Percentiles rank a stretch among this genome's conserved stretches.
phyloP scores from a whole-genome alignment of 2,329 filamentous ascomycete species.

The Samsoniella hepiali region DNA sequence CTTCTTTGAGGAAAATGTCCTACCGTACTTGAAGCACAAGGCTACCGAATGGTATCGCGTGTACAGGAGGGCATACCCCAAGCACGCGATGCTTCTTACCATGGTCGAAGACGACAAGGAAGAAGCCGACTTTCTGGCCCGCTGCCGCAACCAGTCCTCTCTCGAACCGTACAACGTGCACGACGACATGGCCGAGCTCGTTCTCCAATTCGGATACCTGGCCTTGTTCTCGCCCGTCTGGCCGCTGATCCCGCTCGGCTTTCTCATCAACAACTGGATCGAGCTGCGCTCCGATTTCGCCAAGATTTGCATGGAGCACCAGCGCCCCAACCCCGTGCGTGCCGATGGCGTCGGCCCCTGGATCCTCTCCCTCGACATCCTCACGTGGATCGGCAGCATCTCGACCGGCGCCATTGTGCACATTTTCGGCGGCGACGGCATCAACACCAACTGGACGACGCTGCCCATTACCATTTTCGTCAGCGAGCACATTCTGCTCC shows the following conservation, averaged over 20 bases:
- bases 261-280: constrained; percentile 74
- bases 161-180: constrained; percentile 70
- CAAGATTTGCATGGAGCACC: constrained; percentile 72
- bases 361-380: constrained; percentile 63
- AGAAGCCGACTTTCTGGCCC: constrained; percentile 61
- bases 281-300: constrained; percentile 74
- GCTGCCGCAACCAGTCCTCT: constrained; percentile 64
- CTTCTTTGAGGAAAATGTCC: constrained; percentile 67
- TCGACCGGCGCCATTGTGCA: constrained; percentile 71
- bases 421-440: constrained; percentile 61
- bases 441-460: constrained; percentile 56
- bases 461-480: constrained; percentile 69
- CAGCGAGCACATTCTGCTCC: constrained; percentile 68
- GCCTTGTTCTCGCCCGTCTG: constrained; percentile 72
- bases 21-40: constrained; percentile 65
- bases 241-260: constrained; percentile 70
- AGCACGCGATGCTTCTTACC: constrained; percentile 45
- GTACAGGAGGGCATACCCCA: constrained; percentile 33
- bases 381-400: constrained; percentile 70
- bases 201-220: constrained; percentile 71
- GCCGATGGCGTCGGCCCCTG: constrained; percentile 73
- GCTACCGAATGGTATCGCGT: constrained; percentile 44
- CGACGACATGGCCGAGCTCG: constrained; percentile 69
- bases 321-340: constrained; percentile 65
- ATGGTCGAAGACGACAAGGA: constrained; percentile 55